Base-by-base conservation (phyloP, 2,329 filamentous ascomycete species). In the Ophiostoma angusticollis region DNA sequence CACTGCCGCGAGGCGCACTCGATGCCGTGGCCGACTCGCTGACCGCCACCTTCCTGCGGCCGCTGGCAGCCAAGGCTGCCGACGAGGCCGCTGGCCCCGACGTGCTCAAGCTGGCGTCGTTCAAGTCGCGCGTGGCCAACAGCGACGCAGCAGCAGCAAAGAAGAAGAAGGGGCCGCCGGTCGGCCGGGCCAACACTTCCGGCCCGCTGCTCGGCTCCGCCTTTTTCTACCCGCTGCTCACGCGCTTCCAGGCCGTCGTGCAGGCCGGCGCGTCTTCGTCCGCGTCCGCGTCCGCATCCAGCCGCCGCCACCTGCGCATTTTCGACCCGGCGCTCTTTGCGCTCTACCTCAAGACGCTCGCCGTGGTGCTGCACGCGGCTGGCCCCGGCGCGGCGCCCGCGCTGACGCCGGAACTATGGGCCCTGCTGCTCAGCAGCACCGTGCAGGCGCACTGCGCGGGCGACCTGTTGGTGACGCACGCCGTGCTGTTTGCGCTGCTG, bases 201-300 rank as follows among this genome's bases (percentile, higher is more conserved):
- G 80, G 87, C 28, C 74, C 78, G 36, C 64, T 93, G 19, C 74
- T 96, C 19, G 72, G 78, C 0, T 67, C 76, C 0, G 72, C 71
- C 13, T 91, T 95, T 64, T 95, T 96, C 71, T 82, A 81, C 47
- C 89, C 91, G 0, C 67, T 98, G 9, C 80, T 81, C 0, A 81
- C 80, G 1, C 78, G 84, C 30, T 93, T 91, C 60, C 82, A 80
- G 54, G 67, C 81, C 3, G 78, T 70, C 1, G 56, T 73, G 31
- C 62, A 61, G 32, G 18, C n/a, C n/a, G n/a, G n/a, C n/a, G n/a
- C 41, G n/a, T 33, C 42, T n/a, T 58, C 62, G 0, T 50, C 55
- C 4, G 50, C 55, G 12, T 61, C 34, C 74, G 76, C 36, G 70
- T 86, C 35, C 69, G 84, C n/a, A 73, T 84, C 36, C 75, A 85